Percentiles rank a stretch among this genome's conserved stretches.
These are phyloP conservation scores for Kandelia obovata DNA, from an alignment of 345 rosid species.

Conservation along the genomic window DNA sequence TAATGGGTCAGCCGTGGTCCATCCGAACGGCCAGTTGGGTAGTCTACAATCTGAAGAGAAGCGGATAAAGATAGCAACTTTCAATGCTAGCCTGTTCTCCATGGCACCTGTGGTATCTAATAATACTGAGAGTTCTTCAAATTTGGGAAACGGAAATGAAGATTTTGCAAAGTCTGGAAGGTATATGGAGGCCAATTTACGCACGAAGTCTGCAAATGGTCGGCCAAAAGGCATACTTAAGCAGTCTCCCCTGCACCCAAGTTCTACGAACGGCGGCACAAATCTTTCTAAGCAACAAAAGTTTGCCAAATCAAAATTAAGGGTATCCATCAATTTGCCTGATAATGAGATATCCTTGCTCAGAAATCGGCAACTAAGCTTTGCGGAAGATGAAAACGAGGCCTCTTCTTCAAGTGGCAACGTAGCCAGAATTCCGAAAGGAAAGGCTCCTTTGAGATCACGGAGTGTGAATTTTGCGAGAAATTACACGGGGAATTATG, in stretches of 20 bases:
- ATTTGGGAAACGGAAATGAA: constrained; percentile 27
- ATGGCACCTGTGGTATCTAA: constrained; percentile 87
- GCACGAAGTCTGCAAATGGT: constrained; percentile 49
- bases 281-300: constrained; percentile 47
- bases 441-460: constrained; percentile 42
- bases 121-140: constrained; percentile 28
- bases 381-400: constrained; percentile 42
- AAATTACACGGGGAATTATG: constrained; percentile 8
- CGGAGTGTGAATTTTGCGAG: constrained; percentile 31
- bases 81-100: constrained; percentile 85
- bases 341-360: constrained; percentile 85
- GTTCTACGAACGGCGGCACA: constrained; percentile 21
- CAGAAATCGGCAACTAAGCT: constrained; percentile 56
- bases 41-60: constrained; percentile 31
- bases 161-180: constrained; percentile 8
- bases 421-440: constrained; percentile 19
- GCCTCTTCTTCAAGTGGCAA: constrained; percentile 17
- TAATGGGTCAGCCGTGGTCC: constrained; percentile 39
- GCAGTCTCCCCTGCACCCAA: constrained; percentile 62
- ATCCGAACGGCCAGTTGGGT: constrained; percentile 35
- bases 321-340: constrained; percentile 91
- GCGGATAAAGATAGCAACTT: constrained; percentile 67
- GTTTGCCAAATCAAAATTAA: constrained; percentile 63
- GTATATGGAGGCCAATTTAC: constrained; percentile 21
- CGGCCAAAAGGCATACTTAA: constrained; percentile 81